Base-by-base conservation (phyloP, 129 eudicot genomes). In the Lactuca saligna region DNA sequence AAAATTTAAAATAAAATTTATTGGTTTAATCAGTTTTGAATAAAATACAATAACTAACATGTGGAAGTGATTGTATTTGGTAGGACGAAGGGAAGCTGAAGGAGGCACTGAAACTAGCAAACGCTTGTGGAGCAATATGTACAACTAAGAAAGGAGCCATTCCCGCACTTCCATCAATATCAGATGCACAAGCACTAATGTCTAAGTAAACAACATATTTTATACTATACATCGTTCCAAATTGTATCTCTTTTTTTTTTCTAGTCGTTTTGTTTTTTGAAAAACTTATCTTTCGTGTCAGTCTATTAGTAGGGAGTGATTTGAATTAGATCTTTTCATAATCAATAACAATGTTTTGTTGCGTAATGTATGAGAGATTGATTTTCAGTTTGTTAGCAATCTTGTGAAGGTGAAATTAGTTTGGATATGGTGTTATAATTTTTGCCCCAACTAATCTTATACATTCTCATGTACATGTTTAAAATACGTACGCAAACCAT, bases 111-210 rank as follows among this genome's bases (percentile, higher is more conserved):
- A 71, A 60, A 4, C 67, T 87, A 51, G 81, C 94, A 13, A 87
- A 87, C 63, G 94, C 94, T 7, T 87, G 94, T 57, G 94, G 94
- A 5, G 94, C 94, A 33, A 57, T 84, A 35, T 73, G 82, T 37
- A 87, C 94, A 13, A 84, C 87, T 2, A 82, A 83, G 64, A 87
- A 84, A 63, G 94, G 94, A 56, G 94, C 94, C 7, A 87, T 87
- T 57, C 94, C 94, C 2, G 94, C 94, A 3, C 79, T 83, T 16
- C 94, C 94, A 29, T 73, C 80, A 0, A 63, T 72, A 7, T 34
- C 83, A 0, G 83, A 83, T n/a, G 94, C 89, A 15, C 84, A 78
- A 75, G 60, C 80, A 6, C 81, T 87, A 57, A 63, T 87, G 38
- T 76, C 77, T 31, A 73, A 74, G 20, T 74, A 80, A 41, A 55